phyloP scores from a whole-genome alignment of 2,329 filamentous ascomycete genomes.

The Aspergillus japonicus region DNA sequence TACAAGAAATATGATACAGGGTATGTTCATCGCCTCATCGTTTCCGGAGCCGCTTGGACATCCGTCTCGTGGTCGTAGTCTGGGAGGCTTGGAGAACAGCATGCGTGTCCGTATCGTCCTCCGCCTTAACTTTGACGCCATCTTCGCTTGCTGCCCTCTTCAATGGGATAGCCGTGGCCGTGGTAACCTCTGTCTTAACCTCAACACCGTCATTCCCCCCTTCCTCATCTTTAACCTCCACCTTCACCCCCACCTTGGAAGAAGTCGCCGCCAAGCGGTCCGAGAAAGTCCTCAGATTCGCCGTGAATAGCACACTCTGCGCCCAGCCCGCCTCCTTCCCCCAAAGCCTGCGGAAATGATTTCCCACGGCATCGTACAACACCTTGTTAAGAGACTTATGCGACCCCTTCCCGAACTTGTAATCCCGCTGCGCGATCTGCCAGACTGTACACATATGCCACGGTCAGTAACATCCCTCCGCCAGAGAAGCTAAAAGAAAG shows the following conservation, averaged over 20 bases:
- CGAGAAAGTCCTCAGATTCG: constrained; percentile 82
- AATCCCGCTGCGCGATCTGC: constrained; percentile 96
- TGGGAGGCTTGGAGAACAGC: constrained; percentile 21
- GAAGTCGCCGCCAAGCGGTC: constrained; percentile 54
- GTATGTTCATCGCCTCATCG: constrained; percentile 10
- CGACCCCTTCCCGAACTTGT: constrained; percentile 82
- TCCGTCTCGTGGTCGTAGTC: constrained; percentile 28
- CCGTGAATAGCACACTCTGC: constrained; percentile 93
- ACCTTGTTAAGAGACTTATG: constrained; percentile 82
- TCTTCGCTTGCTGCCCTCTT: constrained; percentile 27
- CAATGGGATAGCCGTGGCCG: constrained; percentile 19
- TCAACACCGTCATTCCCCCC: constrained; percentile 19
- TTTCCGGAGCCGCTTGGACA: constrained; percentile 32
- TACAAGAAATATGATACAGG: neutral
- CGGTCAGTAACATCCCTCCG: neutral
- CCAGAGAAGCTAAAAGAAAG: constrained; percentile 6
- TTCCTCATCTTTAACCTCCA: constrained; percentile 24
- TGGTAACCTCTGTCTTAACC: constrained; percentile 26
- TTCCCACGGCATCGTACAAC: constrained; percentile 85
- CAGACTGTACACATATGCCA: constrained; percentile 59
- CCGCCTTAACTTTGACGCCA: constrained; percentile 21
- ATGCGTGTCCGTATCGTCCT: constrained; percentile 19
- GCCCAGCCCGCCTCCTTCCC: constrained; percentile 95
- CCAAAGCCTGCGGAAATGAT: constrained; percentile 88
- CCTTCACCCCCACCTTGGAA: constrained; percentile 35